Conservation (phyloP, 2,329 filamentous ascomycete genomes). For the Remersonia thermophila region DNA sequence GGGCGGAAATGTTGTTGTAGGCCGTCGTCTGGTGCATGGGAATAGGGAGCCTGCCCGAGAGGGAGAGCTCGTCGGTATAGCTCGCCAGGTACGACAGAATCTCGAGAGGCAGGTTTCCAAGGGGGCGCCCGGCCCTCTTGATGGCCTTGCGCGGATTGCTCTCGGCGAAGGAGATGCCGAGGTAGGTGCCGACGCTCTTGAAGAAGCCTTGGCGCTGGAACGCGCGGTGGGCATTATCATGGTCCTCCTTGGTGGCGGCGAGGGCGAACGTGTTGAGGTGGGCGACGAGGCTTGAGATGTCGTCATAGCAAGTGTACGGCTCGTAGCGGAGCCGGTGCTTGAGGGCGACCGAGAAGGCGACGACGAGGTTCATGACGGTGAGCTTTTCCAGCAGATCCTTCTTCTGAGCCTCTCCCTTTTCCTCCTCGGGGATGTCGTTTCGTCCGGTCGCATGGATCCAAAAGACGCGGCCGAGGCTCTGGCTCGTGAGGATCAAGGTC, state of each 20-base stretch:
- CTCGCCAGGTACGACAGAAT: slow-evolving; percentile 53
- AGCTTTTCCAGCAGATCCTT: slow-evolving; percentile 56
- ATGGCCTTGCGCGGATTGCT: slow-evolving; percentile 58
- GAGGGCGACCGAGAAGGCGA: slow-evolving; percentile 54
- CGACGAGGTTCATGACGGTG: slow-evolving; percentile 55
- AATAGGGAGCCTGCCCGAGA: slow-evolving; percentile 34
- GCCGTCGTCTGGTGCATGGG: slow-evolving; percentile 40
- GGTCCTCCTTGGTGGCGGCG: slow-evolving; percentile 27
- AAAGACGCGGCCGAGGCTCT: slow-evolving; percentile 62
- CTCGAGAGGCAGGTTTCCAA: slow-evolving; percentile 62
- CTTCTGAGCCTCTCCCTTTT: slow-evolving; percentile 44
- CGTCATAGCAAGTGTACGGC: slow-evolving; percentile 56
- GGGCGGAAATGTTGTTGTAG: slow-evolving; percentile 34
- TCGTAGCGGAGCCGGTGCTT: slow-evolving; percentile 67
- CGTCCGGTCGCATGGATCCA: slow-evolving; percentile 63
- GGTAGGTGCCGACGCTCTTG: slow-evolving; percentile 48
- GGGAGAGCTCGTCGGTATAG: slow-evolving; percentile 46
- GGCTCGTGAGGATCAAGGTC: slow-evolving; percentile 45
- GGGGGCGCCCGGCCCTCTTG: slow-evolving; percentile 52
- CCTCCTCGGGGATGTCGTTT: slow-evolving; percentile 18
- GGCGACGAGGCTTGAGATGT: slow-evolving; percentile 48
- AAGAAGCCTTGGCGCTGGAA: slow-evolving; percentile 24
- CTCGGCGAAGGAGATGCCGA: slow-evolving; percentile 55
- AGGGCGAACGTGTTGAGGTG: slow-evolving; percentile 57
- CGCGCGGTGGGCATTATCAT: slow-evolving; percentile 20